Evolutionary conservation across 441 rosid species (phyloP).

Genomic region (California macrophylla): DNA sequence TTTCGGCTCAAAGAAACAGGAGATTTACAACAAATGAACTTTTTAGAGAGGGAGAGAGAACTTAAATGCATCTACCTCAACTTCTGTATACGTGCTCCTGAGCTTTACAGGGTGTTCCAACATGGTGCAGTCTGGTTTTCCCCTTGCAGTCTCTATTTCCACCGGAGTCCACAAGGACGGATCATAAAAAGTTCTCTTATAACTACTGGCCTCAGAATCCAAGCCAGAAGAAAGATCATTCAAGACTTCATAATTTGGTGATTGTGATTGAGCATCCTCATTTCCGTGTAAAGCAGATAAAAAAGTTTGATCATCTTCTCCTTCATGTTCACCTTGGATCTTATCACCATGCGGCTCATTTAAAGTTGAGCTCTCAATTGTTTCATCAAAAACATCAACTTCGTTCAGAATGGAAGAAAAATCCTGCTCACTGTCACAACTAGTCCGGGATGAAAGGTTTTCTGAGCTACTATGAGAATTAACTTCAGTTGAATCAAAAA

Average conservation of each 20-base stretch:
- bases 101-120: slow-evolving; percentile 71
- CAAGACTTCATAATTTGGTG: slow-evolving; percentile 19
- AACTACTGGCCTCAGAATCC: slow-evolving; percentile 28
- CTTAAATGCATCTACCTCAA: slow-evolving; percentile 41
- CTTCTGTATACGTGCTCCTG: slow-evolving; percentile 70
- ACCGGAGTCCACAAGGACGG: slow-evolving; percentile 71
- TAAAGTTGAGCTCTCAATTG: slow-evolving; percentile 30
- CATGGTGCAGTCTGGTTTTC: slow-evolving; percentile 35
- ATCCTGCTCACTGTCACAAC: slow-evolving; percentile 19
- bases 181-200: slow-evolving; percentile 35
- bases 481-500: slow-evolving; percentile 20
- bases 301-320: slow-evolving; percentile 44
- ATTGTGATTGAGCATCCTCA: slow-evolving; percentile 20
- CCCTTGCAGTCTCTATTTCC: slow-evolving; percentile 82
- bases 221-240: slow-evolving; percentile 27
- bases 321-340: slow-evolving; percentile 24
- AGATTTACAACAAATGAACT: background rate
- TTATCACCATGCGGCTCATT: slow-evolving; percentile 25
- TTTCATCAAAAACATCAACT: slow-evolving; percentile 26
- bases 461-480: slow-evolving; percentile 19
- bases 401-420: slow-evolving; percentile 16
- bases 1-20: background rate
- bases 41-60: background rate
- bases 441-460: slow-evolving; percentile 18
- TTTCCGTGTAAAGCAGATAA: slow-evolving; percentile 38